Conservation (phyloP, 305 asterid species). For the Euphrasia arctica region DNA sequence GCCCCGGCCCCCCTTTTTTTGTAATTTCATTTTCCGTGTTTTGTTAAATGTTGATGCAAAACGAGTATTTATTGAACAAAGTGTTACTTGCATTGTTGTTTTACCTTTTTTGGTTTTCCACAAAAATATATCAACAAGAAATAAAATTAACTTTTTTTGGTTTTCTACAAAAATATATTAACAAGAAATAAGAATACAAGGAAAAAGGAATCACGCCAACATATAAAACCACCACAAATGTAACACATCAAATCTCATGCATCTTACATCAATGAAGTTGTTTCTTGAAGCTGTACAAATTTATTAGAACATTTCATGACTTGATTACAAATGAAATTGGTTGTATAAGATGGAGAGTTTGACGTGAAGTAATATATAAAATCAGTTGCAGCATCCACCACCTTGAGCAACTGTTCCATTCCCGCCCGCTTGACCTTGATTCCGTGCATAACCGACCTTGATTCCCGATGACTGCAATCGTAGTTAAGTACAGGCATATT, state of each 20-base stretch:
- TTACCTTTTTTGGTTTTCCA: too few species aligned
- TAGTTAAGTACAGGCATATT: neutral
- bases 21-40: neutral
- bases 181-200: neutral
- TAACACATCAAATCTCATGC: neutral
- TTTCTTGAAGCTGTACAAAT: neutral
- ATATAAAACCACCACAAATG: neutral
- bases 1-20: neutral
- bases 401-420: conserved; percentile 66
- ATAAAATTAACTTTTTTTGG: too few species aligned
- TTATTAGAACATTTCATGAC: neutral
- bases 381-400: conserved; percentile 73
- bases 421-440: conserved; percentile 60
- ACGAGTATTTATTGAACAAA: neutral
- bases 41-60: neutral
- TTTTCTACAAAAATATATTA: neutral
- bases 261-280: neutral
- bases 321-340: neutral
- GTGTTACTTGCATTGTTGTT: neutral
- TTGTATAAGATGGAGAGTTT: neutral
- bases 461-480: conserved; percentile 73
- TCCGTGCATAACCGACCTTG: conserved; percentile 74
- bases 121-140: too few species aligned
- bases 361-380: neutral
- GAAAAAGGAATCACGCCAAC: neutral